phyloP scores from a whole-genome alignment of 805 yeast genomes.

The Saturnispora serradocipensis region DNA sequence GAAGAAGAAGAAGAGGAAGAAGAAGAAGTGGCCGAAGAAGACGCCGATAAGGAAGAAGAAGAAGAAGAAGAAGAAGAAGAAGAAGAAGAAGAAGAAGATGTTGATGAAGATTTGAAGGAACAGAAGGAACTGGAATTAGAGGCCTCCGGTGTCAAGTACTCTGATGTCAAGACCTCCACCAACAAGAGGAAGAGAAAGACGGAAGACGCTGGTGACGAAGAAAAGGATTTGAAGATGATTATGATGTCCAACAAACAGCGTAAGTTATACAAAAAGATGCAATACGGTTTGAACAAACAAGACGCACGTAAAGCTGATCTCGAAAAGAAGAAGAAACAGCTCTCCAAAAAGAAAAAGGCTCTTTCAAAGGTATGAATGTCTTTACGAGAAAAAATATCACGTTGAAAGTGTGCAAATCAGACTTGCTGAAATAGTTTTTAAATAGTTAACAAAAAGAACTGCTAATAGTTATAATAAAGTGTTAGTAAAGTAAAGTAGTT shows the following conservation, averaged over 20 bases:
- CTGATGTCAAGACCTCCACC: conserved; percentile 37
- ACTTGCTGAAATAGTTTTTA: background rate
- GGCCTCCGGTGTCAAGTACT: conserved; percentile 75
- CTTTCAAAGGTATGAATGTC: conserved; percentile 9
- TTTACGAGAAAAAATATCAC: background rate
- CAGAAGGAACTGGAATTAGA: conserved; percentile 85
- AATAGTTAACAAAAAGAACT: background rate
- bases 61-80: conserved; percentile 44
- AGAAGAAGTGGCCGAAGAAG: conserved; percentile 44
- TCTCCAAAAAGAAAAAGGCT: conserved; percentile 40
- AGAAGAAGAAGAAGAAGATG: conserved; percentile 38
- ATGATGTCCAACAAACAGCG: conserved; percentile 98
- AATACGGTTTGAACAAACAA: conserved; percentile 78
- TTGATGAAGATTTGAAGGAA: conserved; percentile 35
- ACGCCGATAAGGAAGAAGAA: conserved; percentile 43
- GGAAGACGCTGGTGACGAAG: conserved; percentile 43
- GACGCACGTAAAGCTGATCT: conserved; percentile 64
- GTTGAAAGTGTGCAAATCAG: background rate
- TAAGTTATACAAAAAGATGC: conserved; percentile 90
- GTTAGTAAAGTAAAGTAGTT: background rate
- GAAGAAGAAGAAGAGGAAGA: conserved; percentile 41
- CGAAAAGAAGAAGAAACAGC: conserved; percentile 44
- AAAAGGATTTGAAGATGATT: conserved; percentile 69
- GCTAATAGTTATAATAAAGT: background rate
- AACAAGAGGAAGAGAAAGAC: conserved; percentile 26